These are phyloP conservation scores for Cephalotrichum gorgonifer DNA, from an alignment of 2,329 filamentous ascomycete genomes.

Conservation along the genomic window DNA sequence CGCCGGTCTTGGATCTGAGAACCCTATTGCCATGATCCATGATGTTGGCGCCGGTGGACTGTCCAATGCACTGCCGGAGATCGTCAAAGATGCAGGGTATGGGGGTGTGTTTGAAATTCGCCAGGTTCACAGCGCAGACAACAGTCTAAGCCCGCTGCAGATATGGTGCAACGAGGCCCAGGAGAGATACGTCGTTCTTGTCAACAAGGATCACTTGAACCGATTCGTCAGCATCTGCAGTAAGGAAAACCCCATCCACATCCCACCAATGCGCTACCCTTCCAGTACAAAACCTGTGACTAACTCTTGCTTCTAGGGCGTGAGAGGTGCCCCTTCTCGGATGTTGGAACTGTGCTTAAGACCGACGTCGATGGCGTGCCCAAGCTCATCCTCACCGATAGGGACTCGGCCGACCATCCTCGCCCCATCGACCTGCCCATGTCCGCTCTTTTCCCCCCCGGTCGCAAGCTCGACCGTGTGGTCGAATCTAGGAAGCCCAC, in stretches of 20 bases:
- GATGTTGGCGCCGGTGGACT: slow-evolving; percentile 89
- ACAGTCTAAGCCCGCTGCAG: slow-evolving; percentile 86
- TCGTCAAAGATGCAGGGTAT: slow-evolving; percentile 84
- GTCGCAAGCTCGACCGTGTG: slow-evolving; percentile 67
- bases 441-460: slow-evolving; percentile 78
- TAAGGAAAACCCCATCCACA: slow-evolving; percentile 17
- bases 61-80: slow-evolving; percentile 67
- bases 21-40: slow-evolving; percentile 93
- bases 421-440: slow-evolving; percentile 81
- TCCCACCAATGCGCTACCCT: slow-evolving; percentile 10
- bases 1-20: slow-evolving; percentile 69
- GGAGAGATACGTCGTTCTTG: slow-evolving; percentile 86
- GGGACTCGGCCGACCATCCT: slow-evolving; percentile 64
- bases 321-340: slow-evolving; percentile 85
- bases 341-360: slow-evolving; percentile 69
- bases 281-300: slow-evolving; percentile 39
- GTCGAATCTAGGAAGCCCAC: slow-evolving; percentile 60
- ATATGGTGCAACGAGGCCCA: slow-evolving; percentile 98
- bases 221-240: slow-evolving; percentile 58
- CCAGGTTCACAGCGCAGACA: slow-evolving; percentile 83
- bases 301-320: not conserved
- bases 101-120: slow-evolving; percentile 92
- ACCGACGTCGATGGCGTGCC: slow-evolving; percentile 53
- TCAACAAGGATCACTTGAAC: slow-evolving; percentile 72
- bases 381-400: slow-evolving; percentile 70